Base-by-base conservation (phyloP, 305 asterid species). In the Lippia alba region DNA sequence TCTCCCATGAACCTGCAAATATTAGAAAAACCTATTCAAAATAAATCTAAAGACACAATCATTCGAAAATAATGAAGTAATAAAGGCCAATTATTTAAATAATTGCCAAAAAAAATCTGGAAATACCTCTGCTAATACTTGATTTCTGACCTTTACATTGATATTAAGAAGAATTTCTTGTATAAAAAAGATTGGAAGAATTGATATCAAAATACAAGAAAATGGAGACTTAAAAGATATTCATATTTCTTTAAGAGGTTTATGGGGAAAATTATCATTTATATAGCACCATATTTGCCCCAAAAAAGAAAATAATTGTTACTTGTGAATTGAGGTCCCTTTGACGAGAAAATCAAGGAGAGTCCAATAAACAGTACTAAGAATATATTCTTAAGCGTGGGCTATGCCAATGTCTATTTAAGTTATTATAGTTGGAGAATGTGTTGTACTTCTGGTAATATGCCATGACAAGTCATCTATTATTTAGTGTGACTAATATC, bases 331-430 rank as follows among this genome's bases (percentile, higher is more conserved):
- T 15, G 67, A 15, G 32, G 41, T 48, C 59, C 69, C 54, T 36
- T 36, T 41, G 19, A 7, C 7, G 74, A 72, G 78, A 56, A 56
- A 62, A 24, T 67, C 20, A 67, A 67, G 78, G 78, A 67, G 36
- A 55, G 59, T n/a, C 75, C 81, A 77, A 17, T 77, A 33, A 67
- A 67, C 53, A 67, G 54, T 53, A 33, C 18, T 36, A 50, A 17
- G 39, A 24, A 57, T 32, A 24, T 34, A 0, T 33, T 5, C 48
- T 14, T 10, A 17, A 16, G 36, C 44, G 17, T 62, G 12, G 39
- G 55, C n/a, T n/a, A n/a, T n/a, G n/a, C n/a, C 55, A 70, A 17
- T 12, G 17, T 59, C 6, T 9, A 8, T 24, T 24, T 6, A 41
- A 41, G 11, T 34, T 41, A 39, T 32, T 36, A 69, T 67, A 59